Conservation (phyloP, 208 protist species). For the Giardia duodenalis region DNA sequence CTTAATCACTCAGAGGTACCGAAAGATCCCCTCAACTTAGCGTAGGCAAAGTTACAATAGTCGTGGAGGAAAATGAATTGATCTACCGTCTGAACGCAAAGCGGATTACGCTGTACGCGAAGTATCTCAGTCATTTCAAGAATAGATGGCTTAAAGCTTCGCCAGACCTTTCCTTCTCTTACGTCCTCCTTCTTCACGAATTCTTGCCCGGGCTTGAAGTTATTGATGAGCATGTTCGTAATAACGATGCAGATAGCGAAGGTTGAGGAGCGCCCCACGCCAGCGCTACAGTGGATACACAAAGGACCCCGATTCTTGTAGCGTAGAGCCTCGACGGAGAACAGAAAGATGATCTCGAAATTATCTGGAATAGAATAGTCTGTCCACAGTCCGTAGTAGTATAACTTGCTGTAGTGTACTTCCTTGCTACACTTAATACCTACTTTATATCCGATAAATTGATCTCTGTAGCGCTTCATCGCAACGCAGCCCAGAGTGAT, state of each 20-base stretch:
- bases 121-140: slow-evolving; percentile 1
- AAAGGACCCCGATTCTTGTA: not conserved
- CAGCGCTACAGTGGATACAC: not conserved
- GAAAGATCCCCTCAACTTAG: too few species aligned
- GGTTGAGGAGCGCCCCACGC: not conserved
- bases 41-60: not conserved
- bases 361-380: not conserved
- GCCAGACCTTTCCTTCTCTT: not conserved
- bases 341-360: not conserved
- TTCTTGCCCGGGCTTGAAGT: not conserved
- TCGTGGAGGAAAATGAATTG: slow-evolving; percentile 15
- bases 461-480: not conserved
- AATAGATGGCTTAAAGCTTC: not conserved
- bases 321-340: not conserved
- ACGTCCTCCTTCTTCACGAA: not conserved
- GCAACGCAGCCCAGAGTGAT: not conserved
- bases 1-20: too few species aligned
- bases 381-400: not conserved
- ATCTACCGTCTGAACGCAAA: slow-evolving; percentile 4
- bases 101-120: not conserved
- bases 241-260: slow-evolving; percentile 7
- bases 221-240: not conserved
- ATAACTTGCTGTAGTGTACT: not conserved
- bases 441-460: not conserved
- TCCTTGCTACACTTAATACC: not conserved